These are phyloP conservation scores for Lobulomyces angularis DNA, from an alignment of 192 early-diverging fungal genomes.

Conservation along the genomic window DNA sequence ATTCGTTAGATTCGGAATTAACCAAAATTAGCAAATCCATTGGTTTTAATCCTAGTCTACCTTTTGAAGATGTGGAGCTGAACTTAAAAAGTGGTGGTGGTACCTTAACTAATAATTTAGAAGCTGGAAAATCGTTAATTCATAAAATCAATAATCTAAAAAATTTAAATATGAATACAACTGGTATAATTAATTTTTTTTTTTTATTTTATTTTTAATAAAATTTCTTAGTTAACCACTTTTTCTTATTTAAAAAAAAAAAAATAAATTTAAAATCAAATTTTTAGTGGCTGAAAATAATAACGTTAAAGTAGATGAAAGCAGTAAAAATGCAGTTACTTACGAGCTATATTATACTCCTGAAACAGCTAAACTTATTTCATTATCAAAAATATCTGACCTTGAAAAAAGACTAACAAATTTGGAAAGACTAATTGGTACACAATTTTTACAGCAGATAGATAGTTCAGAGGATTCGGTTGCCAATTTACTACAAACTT, in stretches of 20 bases:
- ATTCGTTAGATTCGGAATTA: neutral
- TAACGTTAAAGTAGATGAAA: too few species aligned
- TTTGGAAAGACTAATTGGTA: conserved; percentile 58
- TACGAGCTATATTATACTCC: conserved; percentile 66
- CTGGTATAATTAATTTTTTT: neutral
- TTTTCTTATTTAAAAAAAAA: neutral
- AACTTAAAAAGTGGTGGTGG: too few species aligned
- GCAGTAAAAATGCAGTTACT: conserved; percentile 27
- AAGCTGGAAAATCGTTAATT: too few species aligned
- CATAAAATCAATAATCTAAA: neutral
- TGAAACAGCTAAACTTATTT: conserved; percentile 35
- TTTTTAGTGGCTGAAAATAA: too few species aligned
- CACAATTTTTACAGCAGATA: conserved; percentile 43
- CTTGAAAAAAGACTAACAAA: conserved; percentile 55
- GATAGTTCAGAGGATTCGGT: conserved; percentile 19
- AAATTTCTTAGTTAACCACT: neutral
- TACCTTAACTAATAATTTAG: too few species aligned
- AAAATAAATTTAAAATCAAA: too few species aligned
- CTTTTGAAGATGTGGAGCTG: too few species aligned
- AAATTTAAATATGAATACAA: conserved; percentile 1
- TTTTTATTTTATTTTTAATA: neutral
- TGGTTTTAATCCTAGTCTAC: too few species aligned
- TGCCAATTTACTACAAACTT: conserved; percentile 12
- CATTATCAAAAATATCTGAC: conserved; percentile 43
- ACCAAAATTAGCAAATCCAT: neutral